These are phyloP conservation scores for Trametes polyzona DNA, from an alignment of 1,284 basidiomycete genomes.

Conservation along the genomic window DNA sequence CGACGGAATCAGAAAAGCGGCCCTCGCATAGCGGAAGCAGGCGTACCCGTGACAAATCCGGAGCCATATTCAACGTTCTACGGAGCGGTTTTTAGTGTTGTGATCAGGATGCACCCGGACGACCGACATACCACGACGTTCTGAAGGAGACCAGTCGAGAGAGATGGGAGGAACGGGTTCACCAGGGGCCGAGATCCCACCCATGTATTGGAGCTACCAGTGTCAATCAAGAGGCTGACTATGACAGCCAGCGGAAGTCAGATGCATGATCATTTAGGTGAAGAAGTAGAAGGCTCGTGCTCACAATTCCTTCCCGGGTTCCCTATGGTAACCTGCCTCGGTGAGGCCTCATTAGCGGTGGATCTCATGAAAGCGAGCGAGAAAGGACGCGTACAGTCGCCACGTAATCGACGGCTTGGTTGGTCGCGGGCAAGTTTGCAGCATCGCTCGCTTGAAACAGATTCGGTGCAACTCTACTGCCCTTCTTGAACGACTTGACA, in stretches of 20 bases:
- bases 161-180: constrained; percentile 42
- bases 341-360: neutral
- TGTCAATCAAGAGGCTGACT: constrained; percentile 23
- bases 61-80: constrained; percentile 52
- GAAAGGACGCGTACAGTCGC: constrained; percentile 13
- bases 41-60: constrained; percentile 48
- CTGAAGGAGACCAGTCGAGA: constrained; percentile 38
- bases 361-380: neutral
- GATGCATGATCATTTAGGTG: neutral
- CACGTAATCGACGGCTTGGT: constrained; percentile 24
- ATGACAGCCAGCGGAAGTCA: no score
- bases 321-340: constrained; percentile 6
- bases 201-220: constrained; percentile 57
- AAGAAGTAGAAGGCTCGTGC: neutral
- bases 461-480: neutral
- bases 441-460: neutral
- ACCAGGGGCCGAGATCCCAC: constrained; percentile 46
- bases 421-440: constrained; percentile 14
- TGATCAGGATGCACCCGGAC: neutral
- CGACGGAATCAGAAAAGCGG: neutral
- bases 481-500: constrained; percentile 12
- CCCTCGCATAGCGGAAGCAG: neutral
- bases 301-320: constrained; percentile 26
- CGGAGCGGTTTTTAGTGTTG: neutral
- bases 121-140: constrained; percentile 7